A percentile compares a stretch with the other conserved stretches of the same genome.
Evolutionary conservation across 176 grass and related monocot genomes (phyloP).

Genomic region (Avena eriantha): DNA sequence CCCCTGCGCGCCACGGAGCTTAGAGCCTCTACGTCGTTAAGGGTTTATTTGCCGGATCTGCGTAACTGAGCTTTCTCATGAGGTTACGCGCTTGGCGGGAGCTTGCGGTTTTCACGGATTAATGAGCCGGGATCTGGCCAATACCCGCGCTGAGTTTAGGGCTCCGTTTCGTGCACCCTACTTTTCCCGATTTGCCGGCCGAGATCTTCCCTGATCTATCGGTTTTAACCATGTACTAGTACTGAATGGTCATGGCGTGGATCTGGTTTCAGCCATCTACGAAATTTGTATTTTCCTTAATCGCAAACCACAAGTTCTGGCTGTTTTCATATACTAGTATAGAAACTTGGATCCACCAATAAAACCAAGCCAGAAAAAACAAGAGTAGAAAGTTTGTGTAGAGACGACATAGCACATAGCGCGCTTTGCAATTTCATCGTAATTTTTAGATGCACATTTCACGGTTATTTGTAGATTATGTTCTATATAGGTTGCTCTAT

Average conservation of each 20-base stretch:
- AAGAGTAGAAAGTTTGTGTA: not conserved
- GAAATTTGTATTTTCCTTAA: not conserved
- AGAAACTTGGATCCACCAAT: not conserved
- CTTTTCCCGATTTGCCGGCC: not conserved
- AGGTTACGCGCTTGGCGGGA: not conserved
- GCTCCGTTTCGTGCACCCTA: not conserved
- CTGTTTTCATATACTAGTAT: not conserved
- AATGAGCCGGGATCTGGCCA: not conserved
- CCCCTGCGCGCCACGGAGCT: not conserved
- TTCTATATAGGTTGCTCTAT: not conserved
- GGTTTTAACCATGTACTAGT: not conserved
- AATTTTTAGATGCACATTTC: not conserved
- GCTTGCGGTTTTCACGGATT: not conserved
- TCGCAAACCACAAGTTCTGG: not conserved
- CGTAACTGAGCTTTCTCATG: not conserved
- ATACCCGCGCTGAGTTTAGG: constrained; percentile 30
- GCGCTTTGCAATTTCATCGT: not conserved
- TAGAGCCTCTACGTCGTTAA: not conserved
- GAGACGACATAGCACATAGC: not conserved
- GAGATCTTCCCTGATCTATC: not conserved
- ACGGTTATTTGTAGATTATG: not conserved
- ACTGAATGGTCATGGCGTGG: not conserved
- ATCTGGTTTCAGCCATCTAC: not conserved
- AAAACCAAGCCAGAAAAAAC: not conserved
- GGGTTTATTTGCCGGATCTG: not conserved